Conservation (phyloP, 306 rosid genomes). For the Acacia crassicarpa region DNA sequence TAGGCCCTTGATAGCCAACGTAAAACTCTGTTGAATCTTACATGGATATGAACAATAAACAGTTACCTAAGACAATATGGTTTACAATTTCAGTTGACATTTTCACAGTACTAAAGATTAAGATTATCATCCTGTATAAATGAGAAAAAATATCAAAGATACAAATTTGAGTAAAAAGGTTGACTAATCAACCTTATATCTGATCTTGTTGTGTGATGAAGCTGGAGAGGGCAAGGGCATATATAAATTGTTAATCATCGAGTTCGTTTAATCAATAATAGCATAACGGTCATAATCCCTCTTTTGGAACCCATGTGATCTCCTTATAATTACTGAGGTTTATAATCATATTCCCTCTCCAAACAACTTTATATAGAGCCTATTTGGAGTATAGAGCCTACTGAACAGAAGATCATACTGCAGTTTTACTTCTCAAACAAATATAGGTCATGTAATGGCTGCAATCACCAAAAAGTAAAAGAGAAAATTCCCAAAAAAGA, state of each 20-base stretch:
- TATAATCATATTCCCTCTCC: neutral
- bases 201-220: neutral
- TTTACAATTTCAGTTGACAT: conserved; percentile 4
- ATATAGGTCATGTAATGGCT: neutral
- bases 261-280: neutral
- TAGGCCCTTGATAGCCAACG: neutral
- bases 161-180: neutral
- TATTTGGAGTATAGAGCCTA: neutral
- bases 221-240: neutral
- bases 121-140: neutral
- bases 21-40: neutral
- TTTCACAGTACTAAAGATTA: neutral
- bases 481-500: neutral
- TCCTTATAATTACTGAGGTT: neutral
- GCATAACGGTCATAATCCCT: neutral
- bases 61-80: conserved; percentile 13
- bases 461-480: neutral
- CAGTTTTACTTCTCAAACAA: neutral
- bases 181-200: neutral
- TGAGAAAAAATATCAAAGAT: neutral
- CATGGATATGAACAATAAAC: neutral
- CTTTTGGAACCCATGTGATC: neutral
- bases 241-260: neutral
- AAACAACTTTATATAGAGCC: neutral
- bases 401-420: neutral